Evolutionary conservation across 306 rosid genomes (phyloP), one percentile per base, ranked within the genome.

Genomic region (Luffa aegyptiaca): DNA sequence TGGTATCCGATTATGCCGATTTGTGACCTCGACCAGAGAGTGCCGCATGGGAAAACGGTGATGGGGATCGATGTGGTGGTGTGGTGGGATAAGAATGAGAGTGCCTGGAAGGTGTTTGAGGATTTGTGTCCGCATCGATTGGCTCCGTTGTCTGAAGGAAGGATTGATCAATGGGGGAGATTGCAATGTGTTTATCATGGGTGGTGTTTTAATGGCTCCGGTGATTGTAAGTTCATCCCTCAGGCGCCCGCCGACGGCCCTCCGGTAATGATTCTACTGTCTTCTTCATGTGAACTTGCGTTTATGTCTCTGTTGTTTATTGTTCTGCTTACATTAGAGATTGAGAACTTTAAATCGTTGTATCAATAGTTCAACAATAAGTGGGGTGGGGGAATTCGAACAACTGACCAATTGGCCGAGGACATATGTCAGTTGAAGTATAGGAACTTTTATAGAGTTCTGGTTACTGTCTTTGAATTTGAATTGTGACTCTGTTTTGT

Each of bases 181-280:
- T 82, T 92, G 85, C 98, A 92, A 82, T 94, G 98, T 81, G 98
- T 94, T 39, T 94, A 94, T 70, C 97, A 94, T 86, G 98, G 98
- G 36, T 94, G 96, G 97, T 94, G 98, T 80, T 94, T 94, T 74
- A 85, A 88, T 86, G 97, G 98, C 80, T 84, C 92, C 21, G 98
- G 97, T 39, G 89, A 87, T 42, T 94, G 98, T 84, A 88, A 92
- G 77, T 73, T 94, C 74, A 94, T 94, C 86, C 98, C 97, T 76
- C 98, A 94, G 77, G 97, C 92, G 44, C 91, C 96, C 42, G 84
- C 72, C 3, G 92, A 92, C 7, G 97, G 97, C 62, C 93, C 97
- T 86, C 95, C 87, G 87, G 98, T 94, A 86, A 80, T 2, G 57
- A 51, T 26, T 75, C 62, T 74, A 71, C 59, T 31, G 2, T 72